Evolutionary conservation across 129 eudicot species (phyloP), one percentile per base, ranked within the genome.

Genomic region (Artemisia annua): DNA sequence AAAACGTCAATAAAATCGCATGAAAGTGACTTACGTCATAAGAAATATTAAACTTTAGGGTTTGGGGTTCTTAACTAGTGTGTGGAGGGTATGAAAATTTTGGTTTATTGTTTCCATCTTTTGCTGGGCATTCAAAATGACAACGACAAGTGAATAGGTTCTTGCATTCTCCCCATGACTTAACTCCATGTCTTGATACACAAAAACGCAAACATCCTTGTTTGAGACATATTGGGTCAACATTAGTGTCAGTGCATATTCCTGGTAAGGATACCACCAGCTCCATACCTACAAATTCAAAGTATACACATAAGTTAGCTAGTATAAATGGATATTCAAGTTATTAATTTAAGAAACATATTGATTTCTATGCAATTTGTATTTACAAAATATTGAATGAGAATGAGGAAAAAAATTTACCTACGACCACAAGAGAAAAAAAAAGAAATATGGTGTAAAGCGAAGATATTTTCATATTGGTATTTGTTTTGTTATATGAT

Each of bases 161-260:
- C 11, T 66, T 66, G 43, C 71, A 66, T 66, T 66, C 30, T 28
- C 71, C 22, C 71, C 57, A 20, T 11, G 57, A 3, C 11, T 14
- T 17, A 5, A 5, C 2, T 48, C 57, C 57, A 66, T 48, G 26
- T 5, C 0, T 3, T 48, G 19, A 13, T 1, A 46, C 5, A 18
- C 71, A 66, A 17, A 44, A 2, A 48, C 22, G 71, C 2, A 12
- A 7, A 48, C 71, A 66, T 66, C 5, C 19, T 13, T 66, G 20
- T 13, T 3, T 48, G 13, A 11, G 18, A 66, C 71, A 66, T 3
- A 12, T 0, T 4, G 56, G 39, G 48, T 48, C 11, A 48, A 66
- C 11, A 19, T 48, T 17, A 18, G 55, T 66, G 16, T 19, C 39
- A 0, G 18, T 46, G 11, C 71, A 66, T 18, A 48, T 5, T 48